Evolutionary conservation across 2,329 filamentous ascomycete species (phyloP), one percentile per base, ranked within the genome.

Genomic region (Fusarium sp.): DNA sequence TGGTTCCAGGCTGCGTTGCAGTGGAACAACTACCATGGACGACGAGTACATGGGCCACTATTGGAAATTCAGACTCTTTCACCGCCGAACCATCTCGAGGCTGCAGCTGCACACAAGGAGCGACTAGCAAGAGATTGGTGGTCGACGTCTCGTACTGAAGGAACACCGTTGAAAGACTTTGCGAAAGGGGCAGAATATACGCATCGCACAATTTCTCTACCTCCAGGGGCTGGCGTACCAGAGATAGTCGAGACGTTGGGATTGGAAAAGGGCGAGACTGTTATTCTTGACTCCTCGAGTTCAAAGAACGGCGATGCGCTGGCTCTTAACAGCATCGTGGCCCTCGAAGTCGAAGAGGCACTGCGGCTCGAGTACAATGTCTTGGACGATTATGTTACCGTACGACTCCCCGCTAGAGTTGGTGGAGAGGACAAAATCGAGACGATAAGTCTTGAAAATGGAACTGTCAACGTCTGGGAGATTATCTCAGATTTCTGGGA

Each of bases 301-400:
- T 85, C 83, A 9, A 76, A 77, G 75, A 83, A 78, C 44, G 77
- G 78, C 14, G 77, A 79, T 46, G 80, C 77, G 15, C 75, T 80
- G 59, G 81, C 81, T 37, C 82, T 88, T 46, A 92, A 88, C 75
- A 94, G 90, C 74, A 92, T 96, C 67, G 85, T 96, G 52, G 92
- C 89, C 0, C 79, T 93, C 1, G 83, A 89, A 11, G 83, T 90
- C 2, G 82, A 83, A 17, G 78, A 86, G 33, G 84, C 88, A 0
- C 68, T 86, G 62, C 84, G 83, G 8, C 73, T 91, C n/a, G 84
- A 89, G 69, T 86, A 91, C 66, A 83, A 81, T 26, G 82, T 83
- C 4, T 84, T 84, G 2, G 81, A 84, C n/a, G 63, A 78, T 19
- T 79, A 82, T 73, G 28, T 62, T 63, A 71, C 72, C 1, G 45